Conservation (phyloP, 2,329 filamentous ascomycete genomes). For the Neofusicoccum cordaticola region DNA sequence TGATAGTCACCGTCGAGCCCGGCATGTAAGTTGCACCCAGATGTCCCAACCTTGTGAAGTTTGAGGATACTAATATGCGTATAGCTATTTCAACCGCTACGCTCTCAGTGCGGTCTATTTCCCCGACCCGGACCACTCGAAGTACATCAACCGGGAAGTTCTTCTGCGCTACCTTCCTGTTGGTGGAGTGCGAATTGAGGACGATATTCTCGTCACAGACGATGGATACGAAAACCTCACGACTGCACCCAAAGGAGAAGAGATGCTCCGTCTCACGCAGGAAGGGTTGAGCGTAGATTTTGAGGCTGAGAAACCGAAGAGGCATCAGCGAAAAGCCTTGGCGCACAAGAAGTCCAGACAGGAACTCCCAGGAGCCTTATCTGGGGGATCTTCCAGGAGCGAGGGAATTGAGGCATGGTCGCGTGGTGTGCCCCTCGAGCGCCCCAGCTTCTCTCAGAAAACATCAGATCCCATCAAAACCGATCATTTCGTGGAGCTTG, state of each 20-base stretch:
- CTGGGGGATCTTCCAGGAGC: background rate
- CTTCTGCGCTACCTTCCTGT: slow-evolving; percentile 80
- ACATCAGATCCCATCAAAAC: background rate
- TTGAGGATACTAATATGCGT: slow-evolving; percentile 15
- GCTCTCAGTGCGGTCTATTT: slow-evolving; percentile 76
- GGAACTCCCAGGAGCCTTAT: background rate
- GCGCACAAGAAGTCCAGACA: background rate
- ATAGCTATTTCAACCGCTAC: slow-evolving; percentile 88
- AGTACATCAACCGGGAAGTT: slow-evolving; percentile 72
- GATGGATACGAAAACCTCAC: slow-evolving; percentile 71
- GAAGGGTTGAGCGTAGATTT: background rate
- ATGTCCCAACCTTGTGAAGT: background rate
- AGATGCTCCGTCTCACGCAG: slow-evolving; percentile 57
- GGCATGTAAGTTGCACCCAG: slow-evolving; percentile 39
- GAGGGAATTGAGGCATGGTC: background rate
- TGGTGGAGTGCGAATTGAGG: slow-evolving; percentile 70
- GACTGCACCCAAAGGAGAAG: slow-evolving; percentile 66
- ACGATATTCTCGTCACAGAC: slow-evolving; percentile 70
- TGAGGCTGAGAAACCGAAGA: background rate
- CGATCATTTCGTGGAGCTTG: background rate
- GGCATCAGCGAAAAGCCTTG: background rate
- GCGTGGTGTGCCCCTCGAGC: background rate
- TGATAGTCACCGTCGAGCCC: slow-evolving; percentile 57
- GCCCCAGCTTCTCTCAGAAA: background rate
- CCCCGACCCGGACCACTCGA: slow-evolving; percentile 65